phyloP scores from a whole-genome alignment of 257 asterid genomes.

The Solanum neorickii region DNA sequence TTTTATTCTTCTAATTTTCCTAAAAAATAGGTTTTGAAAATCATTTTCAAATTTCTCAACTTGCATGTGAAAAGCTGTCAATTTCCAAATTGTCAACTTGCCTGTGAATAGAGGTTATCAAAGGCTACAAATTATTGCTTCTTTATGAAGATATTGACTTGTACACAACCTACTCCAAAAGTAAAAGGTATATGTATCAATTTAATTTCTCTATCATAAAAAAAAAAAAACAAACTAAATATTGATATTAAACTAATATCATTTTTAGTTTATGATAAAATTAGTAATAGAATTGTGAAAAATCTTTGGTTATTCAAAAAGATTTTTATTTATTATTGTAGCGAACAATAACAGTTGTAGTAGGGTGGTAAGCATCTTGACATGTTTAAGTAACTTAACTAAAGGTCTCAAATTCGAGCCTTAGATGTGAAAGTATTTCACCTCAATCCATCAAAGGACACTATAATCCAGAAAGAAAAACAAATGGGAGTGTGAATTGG shows the following conservation, averaged over 20 bases:
- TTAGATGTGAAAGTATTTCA: not conserved
- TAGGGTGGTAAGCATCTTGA: accelerated
- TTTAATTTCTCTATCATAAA: not conserved
- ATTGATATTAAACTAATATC: not conserved
- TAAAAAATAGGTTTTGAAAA: not conserved
- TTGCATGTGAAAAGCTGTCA: not conserved
- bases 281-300: not conserved
- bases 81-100: not conserved
- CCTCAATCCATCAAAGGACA: no score
- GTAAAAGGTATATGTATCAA: not conserved
- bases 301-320: not conserved
- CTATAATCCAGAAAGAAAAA: not conserved
- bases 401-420: not conserved
- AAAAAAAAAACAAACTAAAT: not conserved
- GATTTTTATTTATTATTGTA: no score
- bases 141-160: not conserved
- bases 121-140: not conserved
- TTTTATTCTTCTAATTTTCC: not conserved
- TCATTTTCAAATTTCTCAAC: not conserved
- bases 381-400: not conserved
- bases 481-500: not conserved
- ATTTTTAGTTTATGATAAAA: not conserved
- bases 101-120: not conserved
- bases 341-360: not conserved
- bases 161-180: not conserved